phyloP scores from a whole-genome alignment of 495 filamentous ascomycete species.

The Penicillium crystallinum region DNA sequence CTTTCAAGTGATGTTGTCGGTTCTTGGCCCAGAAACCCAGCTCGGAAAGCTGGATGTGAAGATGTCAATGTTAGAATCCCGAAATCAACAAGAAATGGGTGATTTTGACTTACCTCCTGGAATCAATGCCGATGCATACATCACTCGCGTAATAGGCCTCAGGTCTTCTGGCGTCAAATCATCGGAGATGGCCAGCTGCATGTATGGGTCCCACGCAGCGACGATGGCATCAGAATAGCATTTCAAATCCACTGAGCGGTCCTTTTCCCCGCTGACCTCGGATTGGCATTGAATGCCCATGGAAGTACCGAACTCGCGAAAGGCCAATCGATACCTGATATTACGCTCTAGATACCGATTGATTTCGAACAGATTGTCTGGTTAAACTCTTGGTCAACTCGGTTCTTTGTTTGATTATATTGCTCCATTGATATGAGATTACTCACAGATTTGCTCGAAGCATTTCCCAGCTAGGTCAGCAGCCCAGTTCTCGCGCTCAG shows the following conservation, averaged over 20 bases:
- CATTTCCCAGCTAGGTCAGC: constrained; percentile 36
- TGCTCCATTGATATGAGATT: not conserved
- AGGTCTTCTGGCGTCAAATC: constrained; percentile 43
- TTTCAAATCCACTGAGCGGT: constrained; percentile 36
- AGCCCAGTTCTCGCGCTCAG: constrained; percentile 50
- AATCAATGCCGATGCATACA: constrained; percentile 61
- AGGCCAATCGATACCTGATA: constrained; percentile 48
- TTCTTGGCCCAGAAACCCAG: constrained; percentile 1
- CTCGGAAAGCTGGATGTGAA: constrained; percentile 1
- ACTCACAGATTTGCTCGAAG: constrained; percentile 42
- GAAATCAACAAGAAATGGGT: not conserved
- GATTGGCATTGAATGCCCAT: constrained; percentile 53
- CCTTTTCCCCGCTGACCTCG: constrained; percentile 32
- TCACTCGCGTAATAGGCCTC: constrained; percentile 56
- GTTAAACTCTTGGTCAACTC: not conserved
- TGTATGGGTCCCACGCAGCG: constrained; percentile 48
- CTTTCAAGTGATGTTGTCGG: not conserved
- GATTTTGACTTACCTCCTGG: constrained; percentile 51
- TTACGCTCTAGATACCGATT: constrained; percentile 37
- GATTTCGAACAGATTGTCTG: constrained; percentile 41
- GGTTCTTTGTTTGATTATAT: not conserved
- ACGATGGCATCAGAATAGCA: constrained; percentile 43
- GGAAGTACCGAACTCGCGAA: constrained; percentile 59
- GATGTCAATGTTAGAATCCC: not conserved
- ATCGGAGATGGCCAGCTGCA: constrained; percentile 29